Conservation (phyloP, 805 yeast species). For the Wickerhamiella nectarea region DNA sequence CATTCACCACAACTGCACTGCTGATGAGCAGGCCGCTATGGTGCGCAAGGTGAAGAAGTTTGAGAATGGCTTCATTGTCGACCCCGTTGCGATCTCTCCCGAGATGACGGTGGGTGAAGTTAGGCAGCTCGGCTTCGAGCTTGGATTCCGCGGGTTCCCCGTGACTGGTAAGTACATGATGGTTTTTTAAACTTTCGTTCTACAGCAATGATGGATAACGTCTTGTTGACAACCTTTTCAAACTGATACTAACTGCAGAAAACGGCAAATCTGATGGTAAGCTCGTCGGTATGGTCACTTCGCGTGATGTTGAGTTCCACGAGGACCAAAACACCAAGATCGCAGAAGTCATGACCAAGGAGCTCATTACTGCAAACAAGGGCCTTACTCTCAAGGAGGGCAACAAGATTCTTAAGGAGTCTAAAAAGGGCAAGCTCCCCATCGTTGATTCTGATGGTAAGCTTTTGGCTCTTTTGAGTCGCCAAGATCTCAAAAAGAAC, state of each 20-base stretch:
- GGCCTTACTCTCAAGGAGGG: constrained; percentile 79
- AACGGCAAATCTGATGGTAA: constrained; percentile 77
- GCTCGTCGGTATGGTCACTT: constrained; percentile 86
- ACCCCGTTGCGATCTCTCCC: constrained; percentile 80
- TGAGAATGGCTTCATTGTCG: constrained; percentile 95
- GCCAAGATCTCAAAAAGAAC: constrained; percentile 95
- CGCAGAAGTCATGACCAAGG: constrained; percentile 77
- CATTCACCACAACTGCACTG: constrained; percentile 90
- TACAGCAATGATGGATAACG: constrained; percentile 94
- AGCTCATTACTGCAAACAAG: constrained; percentile 65
- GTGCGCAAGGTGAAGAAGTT: constrained; percentile 90
- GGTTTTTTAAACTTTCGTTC: constrained; percentile 90
- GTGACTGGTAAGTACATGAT: constrained; percentile 83
- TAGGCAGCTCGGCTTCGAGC: constrained; percentile 48
- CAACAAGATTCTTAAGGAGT: constrained; percentile 75
- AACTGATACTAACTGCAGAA: constrained; percentile 36
- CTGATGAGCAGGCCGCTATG: constrained; percentile 98
- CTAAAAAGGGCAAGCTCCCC: constrained; percentile 96
- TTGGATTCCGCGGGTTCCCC: constrained; percentile 96
- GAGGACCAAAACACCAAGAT: constrained; percentile 53
- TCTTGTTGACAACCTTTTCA: constrained; percentile 64
- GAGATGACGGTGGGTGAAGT: constrained; percentile 66
- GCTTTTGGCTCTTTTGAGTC: constrained; percentile 76
- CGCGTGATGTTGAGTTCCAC: constrained; percentile 93
- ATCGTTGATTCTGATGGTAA: constrained; percentile 66